These are phyloP conservation scores for Ganoderma leucocontextum DNA, from an alignment of 1,284 basidiomycete genomes.

Conservation along the genomic window DNA sequence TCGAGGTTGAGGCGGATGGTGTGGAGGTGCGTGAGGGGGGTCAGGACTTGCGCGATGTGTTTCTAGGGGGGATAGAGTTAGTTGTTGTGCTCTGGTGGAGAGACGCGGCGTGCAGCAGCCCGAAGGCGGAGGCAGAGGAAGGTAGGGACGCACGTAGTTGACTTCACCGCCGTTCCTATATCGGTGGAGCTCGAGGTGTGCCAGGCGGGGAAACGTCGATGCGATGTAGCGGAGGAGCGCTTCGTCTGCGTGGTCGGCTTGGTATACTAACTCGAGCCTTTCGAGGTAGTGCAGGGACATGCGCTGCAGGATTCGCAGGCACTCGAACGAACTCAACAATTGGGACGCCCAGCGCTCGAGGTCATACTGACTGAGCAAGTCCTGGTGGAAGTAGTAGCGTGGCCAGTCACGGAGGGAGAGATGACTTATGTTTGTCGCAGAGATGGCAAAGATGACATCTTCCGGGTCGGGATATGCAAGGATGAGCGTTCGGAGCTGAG, in stretches of 20 bases:
- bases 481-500: constrained; percentile 7
- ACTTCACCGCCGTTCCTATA: constrained; percentile 6
- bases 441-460: constrained; percentile 19
- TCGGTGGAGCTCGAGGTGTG: constrained; percentile 20
- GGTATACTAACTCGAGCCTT: constrained; percentile 18
- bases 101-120: not conserved
- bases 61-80: not conserved
- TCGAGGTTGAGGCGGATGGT: constrained; percentile 12
- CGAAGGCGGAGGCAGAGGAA: not conserved
- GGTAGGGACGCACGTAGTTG: constrained; percentile 13
- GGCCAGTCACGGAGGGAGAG: constrained; percentile 25
- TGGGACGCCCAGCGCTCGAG: constrained; percentile 13
- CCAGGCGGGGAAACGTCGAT: constrained; percentile 11
- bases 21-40: constrained; percentile 1
- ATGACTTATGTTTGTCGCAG: constrained; percentile 3
- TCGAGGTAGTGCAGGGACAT: constrained; percentile 12
- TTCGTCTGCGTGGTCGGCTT: constrained; percentile 17
- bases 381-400: constrained; percentile 18
- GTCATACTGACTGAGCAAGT: not conserved
- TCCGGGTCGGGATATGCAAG: constrained; percentile 20
- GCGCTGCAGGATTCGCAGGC: constrained; percentile 15
- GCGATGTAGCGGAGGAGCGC: constrained; percentile 21
- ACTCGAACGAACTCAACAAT: constrained; percentile 19
- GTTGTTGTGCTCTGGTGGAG: not conserved
- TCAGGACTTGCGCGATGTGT: constrained; percentile 6